phyloP scores from a whole-genome alignment of 768 basidiomycete species.

The Crassisporium funariophilum region DNA sequence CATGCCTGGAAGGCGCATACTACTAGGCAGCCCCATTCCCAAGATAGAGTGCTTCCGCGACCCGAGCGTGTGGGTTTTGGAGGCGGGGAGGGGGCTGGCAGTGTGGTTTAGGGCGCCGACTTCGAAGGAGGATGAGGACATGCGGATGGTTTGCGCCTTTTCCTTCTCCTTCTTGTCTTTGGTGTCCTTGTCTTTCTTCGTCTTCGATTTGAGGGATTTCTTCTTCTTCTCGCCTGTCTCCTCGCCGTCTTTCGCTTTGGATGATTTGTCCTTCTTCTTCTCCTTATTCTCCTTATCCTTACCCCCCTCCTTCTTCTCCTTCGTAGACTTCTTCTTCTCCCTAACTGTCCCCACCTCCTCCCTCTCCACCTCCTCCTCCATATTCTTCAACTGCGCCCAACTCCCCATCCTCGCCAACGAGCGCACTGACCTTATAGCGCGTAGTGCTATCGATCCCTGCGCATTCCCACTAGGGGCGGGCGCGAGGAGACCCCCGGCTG shows the following conservation, averaged over 20 bases:
- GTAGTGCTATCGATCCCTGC: constrained; percentile 70
- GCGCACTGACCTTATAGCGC: constrained; percentile 77
- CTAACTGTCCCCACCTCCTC: constrained; percentile 30
- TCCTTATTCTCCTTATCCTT: constrained; percentile 39
- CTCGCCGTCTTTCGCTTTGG: constrained; percentile 10
- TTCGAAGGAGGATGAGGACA: constrained; percentile 69
- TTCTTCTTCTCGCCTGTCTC: constrained; percentile 26
- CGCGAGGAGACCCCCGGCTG: constrained; percentile 38
- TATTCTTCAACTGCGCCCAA: constrained; percentile 62
- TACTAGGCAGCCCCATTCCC: constrained; percentile 63
- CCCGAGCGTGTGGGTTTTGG: constrained; percentile 38
- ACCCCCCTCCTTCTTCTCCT: constrained; percentile 27
- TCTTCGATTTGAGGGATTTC: constrained; percentile 29
- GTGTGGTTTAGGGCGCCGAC: constrained; percentile 60
- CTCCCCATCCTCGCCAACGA: constrained; percentile 72
- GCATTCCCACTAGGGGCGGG: constrained; percentile 15
- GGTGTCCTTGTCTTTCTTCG: constrained; percentile 33
- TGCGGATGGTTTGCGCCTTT: constrained; percentile 40
- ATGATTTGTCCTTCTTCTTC: constrained; percentile 29
- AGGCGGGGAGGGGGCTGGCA: constrained; percentile 28
- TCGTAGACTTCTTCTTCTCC: constrained; percentile 37
- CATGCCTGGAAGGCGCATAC: constrained; percentile 45
- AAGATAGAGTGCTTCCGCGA: constrained; percentile 66
- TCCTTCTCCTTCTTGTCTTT: constrained; percentile 38
- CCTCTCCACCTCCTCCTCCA: constrained; percentile 11